Evolutionary conservation across 495 filamentous ascomycete genomes (phyloP).

Genomic region (Penicillium paxilli): DNA sequence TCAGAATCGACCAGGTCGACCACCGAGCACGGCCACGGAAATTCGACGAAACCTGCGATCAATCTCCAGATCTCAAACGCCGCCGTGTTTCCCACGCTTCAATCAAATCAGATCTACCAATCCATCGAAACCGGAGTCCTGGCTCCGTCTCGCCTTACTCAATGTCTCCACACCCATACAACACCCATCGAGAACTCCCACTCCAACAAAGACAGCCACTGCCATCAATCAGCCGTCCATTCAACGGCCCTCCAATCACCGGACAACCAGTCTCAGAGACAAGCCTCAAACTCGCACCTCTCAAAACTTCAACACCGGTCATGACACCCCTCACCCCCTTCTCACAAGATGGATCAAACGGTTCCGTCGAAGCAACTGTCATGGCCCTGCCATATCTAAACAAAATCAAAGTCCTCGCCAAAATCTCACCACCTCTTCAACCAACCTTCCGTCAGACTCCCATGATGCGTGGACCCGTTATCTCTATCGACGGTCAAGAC

Average conservation of each 20-base stretch:
- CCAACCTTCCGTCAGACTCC: slow-evolving; percentile 36
- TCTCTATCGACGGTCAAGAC: slow-evolving; percentile 79
- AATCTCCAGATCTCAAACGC: slow-evolving; percentile 56
- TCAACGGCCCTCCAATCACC: slow-evolving; percentile 3
- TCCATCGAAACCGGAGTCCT: slow-evolving; percentile 35
- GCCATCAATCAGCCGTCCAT: background rate
- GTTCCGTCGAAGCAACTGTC: slow-evolving; percentile 61
- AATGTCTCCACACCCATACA: slow-evolving; percentile 34
- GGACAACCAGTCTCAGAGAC: slow-evolving; percentile 34
- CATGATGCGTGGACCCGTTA: slow-evolving; percentile 67
- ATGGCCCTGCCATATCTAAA: slow-evolving; percentile 70
- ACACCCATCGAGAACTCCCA: slow-evolving; percentile 29
- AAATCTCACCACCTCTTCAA: slow-evolving; percentile 65
- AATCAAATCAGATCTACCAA: slow-evolving; percentile 23
- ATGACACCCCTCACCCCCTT: slow-evolving; percentile 34
- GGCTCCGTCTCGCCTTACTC: slow-evolving; percentile 35
- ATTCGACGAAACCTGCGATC: slow-evolving; percentile 25
- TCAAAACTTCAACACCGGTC: slow-evolving; percentile 22
- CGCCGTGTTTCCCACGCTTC: slow-evolving; percentile 44
- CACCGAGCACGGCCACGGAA: slow-evolving; percentile 25
- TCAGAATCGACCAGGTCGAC: slow-evolving; percentile 26
- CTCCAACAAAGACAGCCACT: slow-evolving; percentile 22
- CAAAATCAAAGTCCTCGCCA: slow-evolving; percentile 69
- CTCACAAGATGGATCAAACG: slow-evolving; percentile 35
- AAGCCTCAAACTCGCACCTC: slow-evolving; percentile 58